Evolutionary conservation across 805 yeast species (phyloP), one percentile per base, ranked within the genome.

Genomic region (Saccharomyces cerevisiae): DNA sequence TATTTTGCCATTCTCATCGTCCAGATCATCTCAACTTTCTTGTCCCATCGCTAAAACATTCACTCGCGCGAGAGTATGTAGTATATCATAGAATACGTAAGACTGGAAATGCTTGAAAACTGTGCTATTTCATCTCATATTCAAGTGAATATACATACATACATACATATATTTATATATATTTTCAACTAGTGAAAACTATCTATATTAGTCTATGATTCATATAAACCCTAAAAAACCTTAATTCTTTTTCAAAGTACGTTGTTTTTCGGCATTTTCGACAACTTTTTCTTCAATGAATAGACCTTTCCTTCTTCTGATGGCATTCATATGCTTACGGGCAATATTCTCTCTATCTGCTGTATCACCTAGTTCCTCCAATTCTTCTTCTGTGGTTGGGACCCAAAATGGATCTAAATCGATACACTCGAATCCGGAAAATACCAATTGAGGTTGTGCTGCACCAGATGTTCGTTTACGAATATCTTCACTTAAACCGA

Each of bases 331-430:
- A 67, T 92, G 91, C 65, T 78, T 78, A 67, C 95, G 80, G 0
- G 97, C 98, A 58, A 91, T 76, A 65, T 94, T 94, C 64, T 89
- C 98, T 63, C 87, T 80, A 61, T 94, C 99, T 0, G 97, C 96
- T 60, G 81, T 80, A 59, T 89, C 96, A 28, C 99, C 99, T 48
- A 89, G 74, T 55, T 89, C 95, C 68, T 94, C 98, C 48, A 94
- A 71, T 69, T 94, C 99, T 68, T 90, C 97, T 62, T 89, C 97
- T 0, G 99, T 94, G 2, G 94, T 88, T 13, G 99, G 99, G 14
- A 94, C 96, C 99, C 99, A 94, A 76, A 87, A 94, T 48, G 99
- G 99, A 75, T 94, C 98, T 60, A 86, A 80, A 59, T 90, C 96
- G 51, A 92, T 80, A 58, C 84, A 74, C 63, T 90, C 94, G 67